Conservation (phyloP, 2,329 filamentous ascomycete species). For the Tolypocladium amazonense region DNA sequence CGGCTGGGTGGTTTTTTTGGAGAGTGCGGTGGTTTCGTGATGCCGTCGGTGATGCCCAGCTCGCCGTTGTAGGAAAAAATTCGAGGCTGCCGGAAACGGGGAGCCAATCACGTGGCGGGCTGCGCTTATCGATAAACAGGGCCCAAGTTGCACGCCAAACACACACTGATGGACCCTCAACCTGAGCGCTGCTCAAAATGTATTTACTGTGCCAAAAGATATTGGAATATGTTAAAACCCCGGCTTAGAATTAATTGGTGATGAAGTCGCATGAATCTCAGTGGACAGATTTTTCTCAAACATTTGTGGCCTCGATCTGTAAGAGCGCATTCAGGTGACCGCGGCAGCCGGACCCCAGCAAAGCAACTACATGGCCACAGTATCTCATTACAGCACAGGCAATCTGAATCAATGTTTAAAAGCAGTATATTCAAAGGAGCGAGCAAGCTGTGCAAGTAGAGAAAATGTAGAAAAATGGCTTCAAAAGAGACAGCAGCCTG, state of each 20-base stretch:
- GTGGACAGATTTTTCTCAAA: no score
- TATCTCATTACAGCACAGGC: background rate
- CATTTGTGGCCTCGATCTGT: no score
- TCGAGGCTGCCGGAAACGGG: background rate
- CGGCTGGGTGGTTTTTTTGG: slow-evolving; percentile 4
- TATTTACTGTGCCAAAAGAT: no score
- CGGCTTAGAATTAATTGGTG: no score
- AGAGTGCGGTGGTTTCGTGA: background rate
- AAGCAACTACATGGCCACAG: background rate
- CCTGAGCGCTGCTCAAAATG: no score
- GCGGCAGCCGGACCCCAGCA: no score
- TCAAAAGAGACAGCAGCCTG: background rate
- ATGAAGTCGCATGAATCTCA: no score
- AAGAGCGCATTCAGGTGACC: no score
- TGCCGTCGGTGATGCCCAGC: background rate
- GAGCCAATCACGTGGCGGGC: slow-evolving; percentile 10
- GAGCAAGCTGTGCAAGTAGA: background rate
- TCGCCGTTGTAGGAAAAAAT: slow-evolving; percentile 1
- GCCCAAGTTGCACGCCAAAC: background rate
- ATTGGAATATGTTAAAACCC: no score
- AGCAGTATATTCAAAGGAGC: background rate
- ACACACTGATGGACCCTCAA: no score
- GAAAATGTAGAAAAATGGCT: background rate
- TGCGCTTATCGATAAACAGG: slow-evolving; percentile 3
- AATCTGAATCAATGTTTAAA: background rate